Evolutionary conservation across 441 rosid species (phyloP).

Genomic region (Gossypium schwendimanii): DNA sequence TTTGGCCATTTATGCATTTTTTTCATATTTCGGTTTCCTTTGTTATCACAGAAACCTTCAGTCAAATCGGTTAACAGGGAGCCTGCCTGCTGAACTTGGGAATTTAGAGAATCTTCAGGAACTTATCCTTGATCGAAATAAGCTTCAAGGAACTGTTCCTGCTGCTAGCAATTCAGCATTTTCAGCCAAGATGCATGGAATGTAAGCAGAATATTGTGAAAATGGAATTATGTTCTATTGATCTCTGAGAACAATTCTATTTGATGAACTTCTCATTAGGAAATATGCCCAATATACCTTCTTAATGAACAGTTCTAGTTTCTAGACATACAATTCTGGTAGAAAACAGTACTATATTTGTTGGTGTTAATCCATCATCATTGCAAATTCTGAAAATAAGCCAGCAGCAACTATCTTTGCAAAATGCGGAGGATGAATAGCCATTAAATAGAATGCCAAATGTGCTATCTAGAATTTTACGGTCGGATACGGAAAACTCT

Average conservation of each 20-base stretch:
- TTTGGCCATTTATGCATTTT: slow-evolving; percentile 3
- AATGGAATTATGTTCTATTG: not conserved
- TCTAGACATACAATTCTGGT: not conserved
- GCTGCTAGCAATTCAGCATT: slow-evolving; percentile 36
- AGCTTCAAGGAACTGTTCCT: slow-evolving; percentile 72
- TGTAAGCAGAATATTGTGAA: slow-evolving; percentile 38
- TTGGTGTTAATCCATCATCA: not conserved
- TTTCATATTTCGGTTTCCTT: slow-evolving; percentile 15
- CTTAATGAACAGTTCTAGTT: not conserved
- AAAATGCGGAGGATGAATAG: not conserved
- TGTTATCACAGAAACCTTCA: slow-evolving; percentile 63
- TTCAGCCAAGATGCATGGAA: slow-evolving; percentile 34
- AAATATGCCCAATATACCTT: not conserved
- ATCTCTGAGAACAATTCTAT: not conserved
- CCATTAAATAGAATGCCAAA: not conserved
- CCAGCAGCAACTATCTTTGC: not conserved
- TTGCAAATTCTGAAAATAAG: not conserved
- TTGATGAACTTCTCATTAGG: not conserved
- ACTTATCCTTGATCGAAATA: slow-evolving; percentile 74
- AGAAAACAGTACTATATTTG: not conserved
- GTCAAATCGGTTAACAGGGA: slow-evolving; percentile 82
- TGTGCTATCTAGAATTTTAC: not conserved
- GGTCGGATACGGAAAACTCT: not conserved
- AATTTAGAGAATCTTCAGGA: slow-evolving; percentile 62
- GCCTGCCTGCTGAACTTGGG: slow-evolving; percentile 65